Percentiles rank a stretch among this genome's conserved stretches.
Conservation (phyloP, 2,329 filamentous ascomycete genomes). For the Cadophora luteo-olivacea region DNA sequence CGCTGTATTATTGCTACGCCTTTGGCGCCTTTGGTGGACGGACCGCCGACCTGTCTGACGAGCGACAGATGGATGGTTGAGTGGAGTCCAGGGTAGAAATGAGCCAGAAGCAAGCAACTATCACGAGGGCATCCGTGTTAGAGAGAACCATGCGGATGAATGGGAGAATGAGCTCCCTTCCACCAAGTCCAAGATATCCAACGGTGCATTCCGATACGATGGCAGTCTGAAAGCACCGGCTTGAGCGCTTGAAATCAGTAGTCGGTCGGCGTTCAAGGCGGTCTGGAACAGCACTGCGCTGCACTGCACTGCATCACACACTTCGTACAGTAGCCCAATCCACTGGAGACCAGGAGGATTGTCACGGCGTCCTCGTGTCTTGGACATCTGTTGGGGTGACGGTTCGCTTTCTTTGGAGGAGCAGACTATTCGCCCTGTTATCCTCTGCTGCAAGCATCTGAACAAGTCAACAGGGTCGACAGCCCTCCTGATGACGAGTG, state of each 20-base stretch:
- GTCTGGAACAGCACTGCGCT: constrained; percentile 9
- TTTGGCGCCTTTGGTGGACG: constrained; percentile 4
- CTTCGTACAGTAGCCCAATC: constrained; percentile 6
- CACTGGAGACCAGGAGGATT: neutral
- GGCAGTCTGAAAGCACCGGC: constrained; percentile 5
- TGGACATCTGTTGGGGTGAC: neutral
- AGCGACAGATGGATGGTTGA: constrained; percentile 16
- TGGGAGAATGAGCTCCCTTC: constrained; percentile 22
- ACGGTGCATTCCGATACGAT: constrained; percentile 26
- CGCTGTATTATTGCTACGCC: neutral
- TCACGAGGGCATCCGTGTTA: neutral
- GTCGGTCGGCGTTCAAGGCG: constrained; percentile 3
- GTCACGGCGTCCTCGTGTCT: neutral
- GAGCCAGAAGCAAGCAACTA: neutral
- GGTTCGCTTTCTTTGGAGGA: neutral
- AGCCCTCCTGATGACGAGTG: constrained; percentile 5
- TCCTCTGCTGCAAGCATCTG: neutral
- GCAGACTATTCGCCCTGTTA: neutral
- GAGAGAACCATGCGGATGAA: constrained; percentile 8
- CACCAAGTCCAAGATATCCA: neutral
- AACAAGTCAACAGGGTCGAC: neutral
- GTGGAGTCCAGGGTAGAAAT: constrained; percentile 11
- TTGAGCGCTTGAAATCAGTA: constrained; percentile 4
- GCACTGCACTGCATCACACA: neutral
- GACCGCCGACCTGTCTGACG: constrained; percentile 8